Evolutionary conservation across 2,329 filamentous ascomycete genomes (phyloP), one percentile per base, ranked within the genome.

Genomic region (Zelopaecilomyces penicillatus): DNA sequence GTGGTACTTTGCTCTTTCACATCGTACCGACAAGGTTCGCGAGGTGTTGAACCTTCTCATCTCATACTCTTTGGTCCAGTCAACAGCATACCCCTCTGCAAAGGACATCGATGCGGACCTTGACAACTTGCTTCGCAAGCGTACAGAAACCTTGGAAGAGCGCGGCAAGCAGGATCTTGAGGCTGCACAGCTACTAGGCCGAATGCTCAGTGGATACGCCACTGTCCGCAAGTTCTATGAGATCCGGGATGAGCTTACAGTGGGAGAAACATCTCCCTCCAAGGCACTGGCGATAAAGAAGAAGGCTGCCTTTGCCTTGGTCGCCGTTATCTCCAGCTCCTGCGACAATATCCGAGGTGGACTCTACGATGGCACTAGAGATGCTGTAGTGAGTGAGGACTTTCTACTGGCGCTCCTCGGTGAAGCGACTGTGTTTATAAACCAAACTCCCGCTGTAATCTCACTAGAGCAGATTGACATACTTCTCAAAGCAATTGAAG

Each of bases 311-410:
- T 73, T 78, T 37, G 83, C 87, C 2, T 71, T 97, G 41, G 73
- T 87, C 37, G 84, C 87, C n/a, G 83, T 95, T 47, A 85, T 96
- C 54, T 79, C 83, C 43, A 93, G 86, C 59, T 84, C 91, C 2
- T 85, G 87, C 46, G 89, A 95, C 62, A 91, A 87, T 59, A 95
- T 97, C 55, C 85, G 87, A 46, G 91, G 91, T 44, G 91, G 91
- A 1, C 71, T 96, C 2, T 95, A 89, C 61, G 90, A 97, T 58
- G 80, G 82, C 27, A 76, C 79, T 12, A 78, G 86, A 9, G 85
- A 90, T 57, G 82, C 87, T 1, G 87, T 95, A 5, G 85, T 96
- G 12, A 87, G 87, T 54, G 86, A 94, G 50, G 91, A 97, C 55
- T 90, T 90, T 42, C 66, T 97, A 26, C 72, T 96, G 6, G 81